A percentile compares a stretch with the other conserved stretches of the same genome.
Evolutionary conservation across 75 land plant species (phyloP).

Genomic region (Selaginella tamariscina): DNA sequence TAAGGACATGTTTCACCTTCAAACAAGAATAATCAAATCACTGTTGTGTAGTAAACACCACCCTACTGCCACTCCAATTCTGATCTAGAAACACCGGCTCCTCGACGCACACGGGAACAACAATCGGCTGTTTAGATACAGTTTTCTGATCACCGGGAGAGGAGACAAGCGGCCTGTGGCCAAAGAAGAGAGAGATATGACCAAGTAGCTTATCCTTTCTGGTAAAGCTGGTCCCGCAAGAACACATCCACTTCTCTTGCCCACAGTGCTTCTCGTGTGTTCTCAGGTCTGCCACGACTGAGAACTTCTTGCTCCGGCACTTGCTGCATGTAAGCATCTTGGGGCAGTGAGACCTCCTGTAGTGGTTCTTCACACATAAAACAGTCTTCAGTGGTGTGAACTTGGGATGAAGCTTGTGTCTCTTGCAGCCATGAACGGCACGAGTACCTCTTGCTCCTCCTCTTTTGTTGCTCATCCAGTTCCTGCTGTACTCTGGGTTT

Average conservation of each 20-base stretch:
- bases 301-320: constrained; percentile 62
- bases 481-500: neutral
- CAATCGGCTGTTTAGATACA: neutral
- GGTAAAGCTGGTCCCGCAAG: constrained; percentile 76
- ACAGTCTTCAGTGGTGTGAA: constrained; percentile 70
- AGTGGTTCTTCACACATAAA: constrained; percentile 73
- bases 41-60: neutral
- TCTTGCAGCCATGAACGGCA: constrained; percentile 69
- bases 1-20: too few species aligned
- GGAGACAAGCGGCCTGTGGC: constrained; percentile 68
- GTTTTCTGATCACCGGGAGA: neutral
- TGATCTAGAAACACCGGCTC: neutral
- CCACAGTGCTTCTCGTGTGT: constrained; percentile 91
- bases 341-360: constrained; percentile 67
- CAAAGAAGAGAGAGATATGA: constrained; percentile 59
- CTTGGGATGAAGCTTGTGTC: constrained; percentile 59
- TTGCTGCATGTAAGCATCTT: constrained; percentile 61
- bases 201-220: constrained; percentile 84
- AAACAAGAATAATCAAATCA: neutral
- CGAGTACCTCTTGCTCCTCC: constrained; percentile 41
- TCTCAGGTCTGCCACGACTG: constrained; percentile 70
- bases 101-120: neutral
- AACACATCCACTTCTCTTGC: constrained; percentile 67
- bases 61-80: neutral
- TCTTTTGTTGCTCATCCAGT: neutral